Percentiles rank a stretch among this genome's conserved stretches.
These are phyloP conservation scores for Sugiyamaella boreocaroliniensis DNA, from an alignment of 805 yeast species.

Conservation along the genomic window DNA sequence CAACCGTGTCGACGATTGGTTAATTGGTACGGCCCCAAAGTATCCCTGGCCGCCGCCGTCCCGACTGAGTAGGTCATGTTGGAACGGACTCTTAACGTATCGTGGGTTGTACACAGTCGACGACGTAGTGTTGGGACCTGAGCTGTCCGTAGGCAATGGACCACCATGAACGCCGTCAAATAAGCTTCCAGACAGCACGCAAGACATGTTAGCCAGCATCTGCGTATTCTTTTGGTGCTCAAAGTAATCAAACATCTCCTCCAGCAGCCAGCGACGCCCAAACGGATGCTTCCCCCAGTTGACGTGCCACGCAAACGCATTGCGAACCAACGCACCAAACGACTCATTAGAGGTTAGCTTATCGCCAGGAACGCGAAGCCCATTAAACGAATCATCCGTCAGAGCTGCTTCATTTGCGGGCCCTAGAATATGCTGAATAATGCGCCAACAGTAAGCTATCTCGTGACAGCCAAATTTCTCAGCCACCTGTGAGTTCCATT, in stretches of 20 bases:
- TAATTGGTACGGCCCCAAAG: neutral
- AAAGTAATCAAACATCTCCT: conserved; percentile 54
- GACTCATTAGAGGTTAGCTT: neutral
- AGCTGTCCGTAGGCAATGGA: neutral
- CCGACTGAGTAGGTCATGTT: conserved; percentile 8
- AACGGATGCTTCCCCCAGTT: conserved; percentile 79
- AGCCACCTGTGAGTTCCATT: conserved; percentile 68
- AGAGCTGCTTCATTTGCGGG: neutral
- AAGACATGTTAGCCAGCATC: conserved; percentile 84
- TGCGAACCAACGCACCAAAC: neutral
- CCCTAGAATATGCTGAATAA: conserved; percentile 15
- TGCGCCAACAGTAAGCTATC: conserved; percentile 68
- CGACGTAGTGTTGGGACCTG: neutral
- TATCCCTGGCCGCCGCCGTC: conserved; percentile 6
- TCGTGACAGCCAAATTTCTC: conserved; percentile 51
- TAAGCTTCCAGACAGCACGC: conserved; percentile 43
- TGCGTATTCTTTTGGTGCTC: conserved; percentile 64
- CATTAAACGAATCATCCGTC: neutral
- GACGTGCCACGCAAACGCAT: conserved; percentile 7
- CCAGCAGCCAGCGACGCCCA: conserved; percentile 62
- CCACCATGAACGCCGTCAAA: neutral
- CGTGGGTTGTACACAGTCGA: neutral
- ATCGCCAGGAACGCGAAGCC: neutral
- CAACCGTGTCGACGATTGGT: neutral
- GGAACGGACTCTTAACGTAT: conserved; percentile 13